These are phyloP conservation scores for Suillus tomentosus DNA, from an alignment of 768 basidiomycete species.

Conservation along the genomic window DNA sequence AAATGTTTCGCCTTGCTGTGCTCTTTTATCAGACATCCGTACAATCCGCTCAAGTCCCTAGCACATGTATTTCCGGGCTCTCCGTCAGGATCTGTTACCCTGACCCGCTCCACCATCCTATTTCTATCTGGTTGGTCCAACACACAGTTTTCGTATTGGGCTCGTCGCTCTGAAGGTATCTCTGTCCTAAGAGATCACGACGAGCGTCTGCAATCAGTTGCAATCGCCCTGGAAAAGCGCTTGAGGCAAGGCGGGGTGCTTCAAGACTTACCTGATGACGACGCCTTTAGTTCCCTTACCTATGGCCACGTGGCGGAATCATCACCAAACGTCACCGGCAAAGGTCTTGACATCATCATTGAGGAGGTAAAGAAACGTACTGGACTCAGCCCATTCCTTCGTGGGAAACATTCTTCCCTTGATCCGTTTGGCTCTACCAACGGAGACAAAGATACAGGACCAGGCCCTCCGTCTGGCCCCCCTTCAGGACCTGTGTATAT, in stretches of 20 bases:
- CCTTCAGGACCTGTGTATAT: constrained; percentile 38
- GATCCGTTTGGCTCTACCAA: constrained; percentile 48
- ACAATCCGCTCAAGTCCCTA: constrained; percentile 52
- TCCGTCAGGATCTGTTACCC: constrained; percentile 45
- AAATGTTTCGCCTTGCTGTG: constrained; percentile 5
- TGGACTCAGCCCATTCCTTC: constrained; percentile 48
- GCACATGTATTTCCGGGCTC: constrained; percentile 41
- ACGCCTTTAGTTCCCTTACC: constrained; percentile 14
- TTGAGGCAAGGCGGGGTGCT: constrained; percentile 37
- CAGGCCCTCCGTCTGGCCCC: constrained; percentile 26
- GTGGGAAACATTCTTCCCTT: constrained; percentile 52
- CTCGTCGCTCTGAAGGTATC: constrained; percentile 51
- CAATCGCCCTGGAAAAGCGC: constrained; percentile 42
- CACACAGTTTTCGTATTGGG: constrained; percentile 57
- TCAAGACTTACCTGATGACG: constrained; percentile 28
- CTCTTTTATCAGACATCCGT: constrained; percentile 43
- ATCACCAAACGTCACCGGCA: constrained; percentile 46
- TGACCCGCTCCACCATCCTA: constrained; percentile 50
- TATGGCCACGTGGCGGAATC: constrained; percentile 32
- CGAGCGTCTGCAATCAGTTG: constrained; percentile 41
- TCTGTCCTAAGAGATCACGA: constrained; percentile 47
- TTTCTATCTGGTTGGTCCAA: constrained; percentile 54
- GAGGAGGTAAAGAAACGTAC: constrained; percentile 52
- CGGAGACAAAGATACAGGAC: constrained; percentile 36
- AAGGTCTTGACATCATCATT: constrained; percentile 50